phyloP scores from a whole-genome alignment of 2,329 filamentous ascomycete species.

The Hyphodiscus sp. region DNA sequence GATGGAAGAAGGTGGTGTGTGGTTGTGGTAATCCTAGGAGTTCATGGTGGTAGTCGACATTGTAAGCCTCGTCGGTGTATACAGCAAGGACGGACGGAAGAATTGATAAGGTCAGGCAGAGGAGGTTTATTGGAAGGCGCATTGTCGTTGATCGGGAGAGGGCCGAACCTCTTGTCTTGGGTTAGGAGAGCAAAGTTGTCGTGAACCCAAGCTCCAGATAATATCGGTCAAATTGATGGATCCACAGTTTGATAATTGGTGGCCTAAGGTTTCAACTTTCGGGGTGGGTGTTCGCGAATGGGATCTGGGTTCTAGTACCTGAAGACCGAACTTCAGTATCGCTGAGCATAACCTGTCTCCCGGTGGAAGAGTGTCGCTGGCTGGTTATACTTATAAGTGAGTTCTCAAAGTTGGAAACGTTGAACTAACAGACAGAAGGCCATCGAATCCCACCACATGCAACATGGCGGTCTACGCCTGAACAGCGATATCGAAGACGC shows the following conservation, averaged over 20 bases:
- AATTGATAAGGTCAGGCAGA: conserved; percentile 26
- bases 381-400: conserved; percentile 25
- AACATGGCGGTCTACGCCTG: conserved; percentile 32
- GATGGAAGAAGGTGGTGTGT: conserved; percentile 91
- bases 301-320: conserved; percentile 27
- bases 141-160: conserved; percentile 13
- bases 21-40: conserved; percentile 77
- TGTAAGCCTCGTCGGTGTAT: conserved; percentile 84
- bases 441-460: conserved; percentile 29
- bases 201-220: background rate
- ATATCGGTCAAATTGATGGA: background rate
- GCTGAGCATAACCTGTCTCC: conserved; percentile 22
- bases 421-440: conserved; percentile 8
- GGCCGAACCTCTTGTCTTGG: conserved; percentile 1
- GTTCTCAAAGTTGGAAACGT: background rate
- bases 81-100: conserved; percentile 48
- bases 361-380: conserved; percentile 19
- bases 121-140: conserved; percentile 26
- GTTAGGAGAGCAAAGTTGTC: background rate
- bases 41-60: conserved; percentile 88
- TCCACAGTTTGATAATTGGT: background rate
- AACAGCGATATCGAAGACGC: conserved; percentile 31
- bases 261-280: background rate
- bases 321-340: conserved; percentile 28
- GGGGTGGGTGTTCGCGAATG: conserved; percentile 8